Percentiles rank a stretch among this genome's conserved stretches.
phyloP scores from a whole-genome alignment of 2,329 filamentous ascomycete species.

The Cadophora malorum region DNA sequence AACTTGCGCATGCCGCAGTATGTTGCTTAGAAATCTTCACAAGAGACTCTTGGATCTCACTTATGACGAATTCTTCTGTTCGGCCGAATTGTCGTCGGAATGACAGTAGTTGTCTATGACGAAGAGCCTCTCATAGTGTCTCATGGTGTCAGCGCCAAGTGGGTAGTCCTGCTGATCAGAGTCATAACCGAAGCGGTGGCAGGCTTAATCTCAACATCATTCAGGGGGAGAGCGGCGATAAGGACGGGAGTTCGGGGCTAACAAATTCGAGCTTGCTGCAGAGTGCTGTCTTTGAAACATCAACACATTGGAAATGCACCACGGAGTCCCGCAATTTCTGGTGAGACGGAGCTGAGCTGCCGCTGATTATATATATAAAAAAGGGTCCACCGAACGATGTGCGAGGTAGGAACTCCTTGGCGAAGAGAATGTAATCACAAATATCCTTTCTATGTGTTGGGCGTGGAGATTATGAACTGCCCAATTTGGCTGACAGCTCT shows the following conservation, averaged over 20 bases:
- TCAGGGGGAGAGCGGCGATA: conserved; percentile 1
- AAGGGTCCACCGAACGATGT: background rate
- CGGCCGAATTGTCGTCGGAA: background rate
- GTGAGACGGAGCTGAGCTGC: background rate
- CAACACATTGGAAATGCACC: background rate
- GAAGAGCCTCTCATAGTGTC: conserved; percentile 4
- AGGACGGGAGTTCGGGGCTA: background rate
- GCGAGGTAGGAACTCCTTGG: background rate
- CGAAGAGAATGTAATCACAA: background rate
- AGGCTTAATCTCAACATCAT: conserved; percentile 7
- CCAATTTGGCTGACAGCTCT: background rate
- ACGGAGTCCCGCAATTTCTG: background rate
- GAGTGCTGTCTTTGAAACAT: background rate
- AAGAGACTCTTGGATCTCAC: background rate
- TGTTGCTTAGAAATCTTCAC: background rate
- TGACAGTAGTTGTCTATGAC: background rate
- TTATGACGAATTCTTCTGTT: background rate
- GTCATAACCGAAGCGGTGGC: conserved; percentile 7
- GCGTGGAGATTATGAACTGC: background rate
- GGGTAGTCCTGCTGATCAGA: conserved; percentile 2
- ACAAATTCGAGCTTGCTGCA: background rate
- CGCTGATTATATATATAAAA: background rate
- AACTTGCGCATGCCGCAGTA: background rate
- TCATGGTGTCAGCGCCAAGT: conserved; percentile 14
- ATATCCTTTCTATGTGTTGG: background rate